These are phyloP conservation scores for Monosporascus sp. DNA, from an alignment of 2,329 filamentous ascomycete species.

Conservation along the genomic window DNA sequence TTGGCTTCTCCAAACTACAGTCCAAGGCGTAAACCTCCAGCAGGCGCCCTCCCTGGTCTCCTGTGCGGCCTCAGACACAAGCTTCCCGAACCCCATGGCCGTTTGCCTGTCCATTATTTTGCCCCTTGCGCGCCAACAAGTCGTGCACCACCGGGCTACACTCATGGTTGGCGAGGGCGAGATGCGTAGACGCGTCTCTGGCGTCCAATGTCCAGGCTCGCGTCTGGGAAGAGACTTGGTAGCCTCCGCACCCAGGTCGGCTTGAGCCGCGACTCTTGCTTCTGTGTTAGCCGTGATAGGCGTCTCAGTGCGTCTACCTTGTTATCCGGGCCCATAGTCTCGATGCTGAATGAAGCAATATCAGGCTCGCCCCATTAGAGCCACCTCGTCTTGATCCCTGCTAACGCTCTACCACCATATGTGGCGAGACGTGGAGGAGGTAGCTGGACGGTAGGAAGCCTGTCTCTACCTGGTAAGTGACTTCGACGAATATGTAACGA, in stretches of 20 bases:
- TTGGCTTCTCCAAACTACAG: conserved; percentile 7
- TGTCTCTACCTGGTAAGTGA: too few relatives aligned
- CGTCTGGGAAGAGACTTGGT: neutral
- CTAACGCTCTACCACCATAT: too few relatives aligned
- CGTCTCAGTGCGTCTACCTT: neutral
- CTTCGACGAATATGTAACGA: too few relatives aligned
- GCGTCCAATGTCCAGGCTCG: conserved; percentile 2
- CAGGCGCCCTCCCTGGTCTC: conserved; percentile 10
- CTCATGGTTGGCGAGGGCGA: conserved; percentile 8
- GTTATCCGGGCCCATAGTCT: conserved; percentile 1
- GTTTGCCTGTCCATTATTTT: conserved; percentile 1
- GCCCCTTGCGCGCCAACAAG: conserved; percentile 10
- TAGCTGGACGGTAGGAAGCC: too few relatives aligned
- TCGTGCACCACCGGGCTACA: conserved; percentile 9
- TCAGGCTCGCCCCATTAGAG: too few relatives aligned
- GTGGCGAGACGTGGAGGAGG: too few relatives aligned
- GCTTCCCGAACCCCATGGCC: conserved; percentile 2
- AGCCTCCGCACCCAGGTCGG: conserved; percentile 7
- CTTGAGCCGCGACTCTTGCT: conserved; percentile 5
- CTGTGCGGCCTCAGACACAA: conserved; percentile 7
- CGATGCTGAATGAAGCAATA: conserved; percentile 1
- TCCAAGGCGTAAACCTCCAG: conserved; percentile 5
- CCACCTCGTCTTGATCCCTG: too few relatives aligned
- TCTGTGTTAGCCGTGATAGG: conserved; percentile 1
- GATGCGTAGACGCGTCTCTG: conserved; percentile 4